A percentile compares a stretch with the other conserved stretches of the same genome.
phyloP scores from a whole-genome alignment of 2,329 filamentous ascomycete genomes.

The Microdochium trichocladiopsis region DNA sequence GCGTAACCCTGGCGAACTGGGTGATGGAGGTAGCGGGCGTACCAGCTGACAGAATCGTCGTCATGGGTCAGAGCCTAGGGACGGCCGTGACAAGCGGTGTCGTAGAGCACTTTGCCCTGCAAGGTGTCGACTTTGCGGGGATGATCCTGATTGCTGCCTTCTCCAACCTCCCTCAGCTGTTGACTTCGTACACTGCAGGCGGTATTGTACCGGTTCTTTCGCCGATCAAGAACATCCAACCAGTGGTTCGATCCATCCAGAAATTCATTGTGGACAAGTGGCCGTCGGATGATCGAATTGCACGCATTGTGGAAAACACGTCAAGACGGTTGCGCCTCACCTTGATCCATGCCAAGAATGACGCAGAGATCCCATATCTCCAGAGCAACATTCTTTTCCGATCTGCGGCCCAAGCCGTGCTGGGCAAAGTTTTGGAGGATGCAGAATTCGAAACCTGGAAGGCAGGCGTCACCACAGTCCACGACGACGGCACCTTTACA shows the following conservation, averaged over 20 bases:
- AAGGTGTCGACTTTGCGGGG: slow-evolving; percentile 65
- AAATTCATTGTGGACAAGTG: slow-evolving; percentile 71
- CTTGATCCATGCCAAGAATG: slow-evolving; percentile 74
- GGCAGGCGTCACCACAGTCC: slow-evolving; percentile 32
- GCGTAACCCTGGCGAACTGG: slow-evolving; percentile 65
- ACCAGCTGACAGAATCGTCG: slow-evolving; percentile 63
- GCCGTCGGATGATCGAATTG: slow-evolving; percentile 63
- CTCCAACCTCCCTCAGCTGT: slow-evolving; percentile 63
- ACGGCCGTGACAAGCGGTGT: slow-evolving; percentile 76
- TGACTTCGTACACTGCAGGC: slow-evolving; percentile 72
- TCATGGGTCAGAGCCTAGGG: slow-evolving; percentile 82
- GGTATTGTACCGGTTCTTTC: slow-evolving; percentile 74
- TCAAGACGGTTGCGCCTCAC: slow-evolving; percentile 54
- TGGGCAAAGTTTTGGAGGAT: slow-evolving; percentile 24
- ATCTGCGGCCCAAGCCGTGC: slow-evolving; percentile 46
- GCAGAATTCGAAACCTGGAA: slow-evolving; percentile 36
- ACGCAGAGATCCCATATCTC: slow-evolving; percentile 72
- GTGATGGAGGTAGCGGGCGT: slow-evolving; percentile 58
- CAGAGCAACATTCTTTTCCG: slow-evolving; percentile 60
- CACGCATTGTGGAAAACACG: slow-evolving; percentile 44
- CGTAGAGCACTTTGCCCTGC: slow-evolving; percentile 59
- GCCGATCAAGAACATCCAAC: slow-evolving; percentile 62
- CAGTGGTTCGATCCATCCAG: slow-evolving; percentile 53
- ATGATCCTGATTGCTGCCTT: slow-evolving; percentile 77
- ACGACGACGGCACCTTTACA: slow-evolving; percentile 40